phyloP scores from a whole-genome alignment of 371 early-diverging fungal species.

The Lichtheimia ramosa region DNA sequence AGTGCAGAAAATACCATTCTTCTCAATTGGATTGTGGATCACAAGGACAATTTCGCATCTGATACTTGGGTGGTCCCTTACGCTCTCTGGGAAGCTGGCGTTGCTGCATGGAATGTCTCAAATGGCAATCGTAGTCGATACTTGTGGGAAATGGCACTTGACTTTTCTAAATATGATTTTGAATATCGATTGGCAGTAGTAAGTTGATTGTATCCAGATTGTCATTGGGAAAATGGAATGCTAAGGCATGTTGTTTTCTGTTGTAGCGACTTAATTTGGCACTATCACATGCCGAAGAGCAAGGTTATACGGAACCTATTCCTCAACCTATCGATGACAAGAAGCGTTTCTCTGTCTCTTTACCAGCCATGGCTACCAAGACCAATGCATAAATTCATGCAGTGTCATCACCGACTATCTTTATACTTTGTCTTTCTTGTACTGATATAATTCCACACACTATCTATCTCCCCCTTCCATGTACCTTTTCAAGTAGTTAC shows the following conservation, averaged over 20 bases:
- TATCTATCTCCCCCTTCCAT: neutral
- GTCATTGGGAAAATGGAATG: neutral
- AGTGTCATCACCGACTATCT: neutral
- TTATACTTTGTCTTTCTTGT: neutral
- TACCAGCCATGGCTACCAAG: constrained; percentile 12
- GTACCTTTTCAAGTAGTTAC: neutral
- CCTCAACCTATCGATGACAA: constrained; percentile 27
- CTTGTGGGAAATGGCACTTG: constrained; percentile 41
- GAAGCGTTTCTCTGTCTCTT: constrained; percentile 27
- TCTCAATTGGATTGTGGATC: constrained; percentile 61
- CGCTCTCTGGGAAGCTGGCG: constrained; percentile 53
- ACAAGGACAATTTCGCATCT: constrained; percentile 35
- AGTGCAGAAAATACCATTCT: constrained; percentile 26
- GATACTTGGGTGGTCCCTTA: constrained; percentile 63
- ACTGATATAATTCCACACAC: neutral
- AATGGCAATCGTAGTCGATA: constrained; percentile 29
- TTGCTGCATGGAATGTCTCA: constrained; percentile 33
- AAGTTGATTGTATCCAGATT: neutral
- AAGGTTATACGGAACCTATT: constrained; percentile 25
- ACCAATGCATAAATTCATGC: neutral
- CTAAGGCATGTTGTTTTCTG: neutral
- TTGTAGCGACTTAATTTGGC: constrained; percentile 35
- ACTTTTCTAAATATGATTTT: constrained; percentile 40
- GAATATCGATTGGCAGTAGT: constrained; percentile 45
- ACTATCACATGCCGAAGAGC: constrained; percentile 25